These are phyloP conservation scores for Vaccinium darrowii DNA, from an alignment of 148 eudicot species.

Conservation along the genomic window DNA sequence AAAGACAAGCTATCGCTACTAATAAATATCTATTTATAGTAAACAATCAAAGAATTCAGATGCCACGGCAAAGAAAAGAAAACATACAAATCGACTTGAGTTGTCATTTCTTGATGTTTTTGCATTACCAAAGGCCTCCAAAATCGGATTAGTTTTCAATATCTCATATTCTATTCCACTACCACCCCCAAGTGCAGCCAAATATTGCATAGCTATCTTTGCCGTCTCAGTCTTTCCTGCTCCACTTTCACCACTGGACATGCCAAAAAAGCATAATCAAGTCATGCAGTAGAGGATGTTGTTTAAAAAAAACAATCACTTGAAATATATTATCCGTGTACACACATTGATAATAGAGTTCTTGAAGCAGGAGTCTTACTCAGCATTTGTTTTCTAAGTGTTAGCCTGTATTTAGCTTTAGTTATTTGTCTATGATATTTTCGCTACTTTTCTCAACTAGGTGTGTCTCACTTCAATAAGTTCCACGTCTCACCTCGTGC, in stretches of 20 bases:
- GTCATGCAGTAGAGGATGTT: neutral
- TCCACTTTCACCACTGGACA: constrained; percentile 93
- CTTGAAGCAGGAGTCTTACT: neutral
- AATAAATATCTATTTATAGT: neutral
- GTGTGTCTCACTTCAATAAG: neutral
- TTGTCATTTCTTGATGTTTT: constrained; percentile 91
- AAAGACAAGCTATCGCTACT: neutral
- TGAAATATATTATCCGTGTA: neutral
- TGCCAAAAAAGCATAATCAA: constrained; percentile 23
- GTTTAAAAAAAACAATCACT: constrained; percentile 7
- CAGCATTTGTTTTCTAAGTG: neutral
- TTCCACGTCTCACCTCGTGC: neutral
- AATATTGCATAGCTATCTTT: constrained; percentile 98
- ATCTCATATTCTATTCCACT: constrained; percentile 95
- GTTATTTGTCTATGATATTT: neutral
- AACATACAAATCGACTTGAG: constrained; percentile 97
- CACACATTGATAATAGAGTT: neutral
- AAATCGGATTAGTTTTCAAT: constrained; percentile 84
- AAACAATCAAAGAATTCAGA: constrained; percentile 3
- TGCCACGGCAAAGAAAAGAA: constrained; percentile 11
- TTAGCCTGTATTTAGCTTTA: neutral
- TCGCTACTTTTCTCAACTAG: neutral
- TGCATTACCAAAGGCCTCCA: constrained; percentile 99
- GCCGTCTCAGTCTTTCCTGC: constrained; percentile 99
- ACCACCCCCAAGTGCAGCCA: constrained; percentile 98